Base-by-base conservation (phyloP, 2,329 filamentous ascomycete species). In the Pseudocercospora vitis region DNA sequence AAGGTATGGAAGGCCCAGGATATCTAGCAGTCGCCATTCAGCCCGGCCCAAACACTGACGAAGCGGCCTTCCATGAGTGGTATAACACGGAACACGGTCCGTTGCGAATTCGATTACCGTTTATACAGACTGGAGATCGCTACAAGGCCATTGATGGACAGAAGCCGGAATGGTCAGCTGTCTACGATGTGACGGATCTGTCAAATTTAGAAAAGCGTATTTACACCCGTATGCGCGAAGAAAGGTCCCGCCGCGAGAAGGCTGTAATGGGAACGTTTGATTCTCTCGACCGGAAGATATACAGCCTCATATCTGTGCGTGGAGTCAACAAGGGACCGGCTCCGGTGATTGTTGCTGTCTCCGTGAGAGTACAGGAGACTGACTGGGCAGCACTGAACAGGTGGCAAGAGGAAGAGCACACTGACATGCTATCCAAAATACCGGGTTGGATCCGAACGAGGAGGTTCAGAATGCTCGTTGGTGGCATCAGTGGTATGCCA, bases 61-160 rank as follows among this genome's bases (percentile, higher is more conserved):
- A 80, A 44, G 77, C 82, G 58, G 83, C 88, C 65, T 95, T 95
- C 73, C 87, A 95, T 72, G 89, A 95, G 70, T 92, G 89, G 88
- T 95, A 95, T 77, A 91, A 95, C 76, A 94, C 91, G 71, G 90
- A 95, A 75, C 90, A 95, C 74, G 90, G 90, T 50, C 90, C 90
- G 14, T 82, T 85, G 12, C 86, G 90, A 44, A 81, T 95, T 5
- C 86, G 89, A 45, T 75, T 95, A 11, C 83, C 88, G 3, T 84
- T 87, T 64, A 84, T 91, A 68, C 69, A 74, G 62, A 94, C 89
- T 70, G 90, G 90, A 54, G 85, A 94, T 63, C 86, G 90, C 37
- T 95, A 91, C 73, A 80, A 78, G 21, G 86, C 88, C 7, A 81
- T 75, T 12, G 88, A 92, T 68, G 71, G 76, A 48, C 68, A 75